Base-by-base conservation (phyloP, 441 rosid species). In the Jatropha multifida region DNA sequence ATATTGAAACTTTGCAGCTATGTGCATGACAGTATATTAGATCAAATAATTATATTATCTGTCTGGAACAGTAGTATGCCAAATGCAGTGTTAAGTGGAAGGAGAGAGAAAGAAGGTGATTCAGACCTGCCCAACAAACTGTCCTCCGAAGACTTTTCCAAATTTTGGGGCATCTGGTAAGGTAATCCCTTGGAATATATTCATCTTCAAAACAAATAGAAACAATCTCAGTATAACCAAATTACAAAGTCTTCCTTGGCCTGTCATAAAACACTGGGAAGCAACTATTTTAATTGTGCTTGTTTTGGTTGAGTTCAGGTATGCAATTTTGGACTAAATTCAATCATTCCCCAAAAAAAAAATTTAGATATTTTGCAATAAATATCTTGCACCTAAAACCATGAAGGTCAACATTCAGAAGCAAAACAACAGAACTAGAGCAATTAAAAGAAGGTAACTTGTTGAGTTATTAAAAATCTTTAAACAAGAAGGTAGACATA, bases 121-220 rank as follows among this genome's bases (percentile, higher is more conserved):
- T 42, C 77, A 77, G 84, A 82, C 99, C 97, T 96, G 99, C 74
- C 97, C 99, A 62, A 92, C 76, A 67, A 96, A 87, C 83, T 96
- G 99, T 77, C 99, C 98, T 68, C 99, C 99, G 75, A 93, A 96
- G 71, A 96, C 97, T 81, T 90, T 90, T 51, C 97, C 98, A 81
- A 91, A 96, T 72, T 61, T 89, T 38, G 97, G 97, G 76, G 98
- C 97, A 79, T 91, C 93, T 56, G 97, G 96, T 79, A 89, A 82
- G 46, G 99, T 92, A 76, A 92, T 76, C 69, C 98, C 99, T 74
- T 75, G 90, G 87, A 96, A 96, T 77, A 94, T 73, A 81, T 94
- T 92, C 54, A 89, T 90, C 99, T 96, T 84, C 76, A 84, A 71
- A 75, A 76, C 69, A 80, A 70, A 44, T 42, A 54, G 8, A 44